These are phyloP conservation scores for Plenodomus biglobosus DNA, from an alignment of 2,329 filamentous ascomycete species.

Conservation along the genomic window DNA sequence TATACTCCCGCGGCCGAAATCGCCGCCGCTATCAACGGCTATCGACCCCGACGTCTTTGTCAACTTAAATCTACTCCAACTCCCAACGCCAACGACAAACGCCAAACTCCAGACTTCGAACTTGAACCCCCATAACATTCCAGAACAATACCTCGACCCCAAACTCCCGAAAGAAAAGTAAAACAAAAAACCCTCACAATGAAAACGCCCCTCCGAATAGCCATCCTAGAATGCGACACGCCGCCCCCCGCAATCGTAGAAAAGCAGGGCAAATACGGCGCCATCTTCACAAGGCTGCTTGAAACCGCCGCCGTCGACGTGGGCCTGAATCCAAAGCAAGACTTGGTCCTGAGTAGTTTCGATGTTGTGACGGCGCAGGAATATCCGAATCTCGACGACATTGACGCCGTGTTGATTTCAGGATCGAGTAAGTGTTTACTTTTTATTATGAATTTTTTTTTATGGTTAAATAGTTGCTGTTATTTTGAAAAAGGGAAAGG, in stretches of 20 bases:
- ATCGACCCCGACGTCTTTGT: conserved; percentile 5
- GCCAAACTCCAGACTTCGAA: too few species aligned
- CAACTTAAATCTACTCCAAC: neutral
- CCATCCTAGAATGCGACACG: conserved; percentile 84
- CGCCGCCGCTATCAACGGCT: conserved; percentile 10
- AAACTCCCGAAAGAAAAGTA: too few species aligned
- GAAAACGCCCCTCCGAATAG: conserved; percentile 65
- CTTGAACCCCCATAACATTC: too few species aligned
- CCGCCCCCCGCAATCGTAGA: conserved; percentile 65
- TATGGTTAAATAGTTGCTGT: too few species aligned
- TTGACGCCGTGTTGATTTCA: conserved; percentile 83
- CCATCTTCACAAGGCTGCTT: conserved; percentile 57
- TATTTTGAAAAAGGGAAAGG: too few species aligned
- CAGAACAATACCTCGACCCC: too few species aligned
- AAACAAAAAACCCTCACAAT: conserved; percentile 20
- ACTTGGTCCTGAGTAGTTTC: conserved; percentile 64
- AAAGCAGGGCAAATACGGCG: conserved; percentile 72
- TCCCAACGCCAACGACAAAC: neutral
- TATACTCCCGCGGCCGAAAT: conserved; percentile 10
- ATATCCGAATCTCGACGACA: conserved; percentile 71
- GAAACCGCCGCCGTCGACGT: conserved; percentile 54
- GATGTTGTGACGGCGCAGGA: conserved; percentile 68
- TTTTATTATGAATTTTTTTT: too few species aligned
- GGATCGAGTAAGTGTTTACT: conserved; percentile 59
- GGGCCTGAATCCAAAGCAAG: conserved; percentile 43